These are phyloP conservation scores for Chalara sp. DNA, from an alignment of 2,329 filamentous ascomycete genomes.

Conservation along the genomic window DNA sequence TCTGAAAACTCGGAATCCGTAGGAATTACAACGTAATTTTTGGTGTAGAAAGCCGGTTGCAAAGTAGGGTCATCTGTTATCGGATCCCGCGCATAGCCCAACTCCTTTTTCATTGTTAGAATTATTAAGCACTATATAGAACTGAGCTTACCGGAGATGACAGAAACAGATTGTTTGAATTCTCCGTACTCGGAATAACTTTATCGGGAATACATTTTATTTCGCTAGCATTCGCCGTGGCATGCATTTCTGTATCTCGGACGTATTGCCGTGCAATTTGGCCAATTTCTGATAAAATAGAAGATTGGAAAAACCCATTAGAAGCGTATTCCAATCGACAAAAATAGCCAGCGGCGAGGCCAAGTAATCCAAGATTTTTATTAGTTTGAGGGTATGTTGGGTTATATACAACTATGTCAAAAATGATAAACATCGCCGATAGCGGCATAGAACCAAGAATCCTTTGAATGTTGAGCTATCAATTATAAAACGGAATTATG, in stretches of 20 bases:
- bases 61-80: too few relatives aligned
- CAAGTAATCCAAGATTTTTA: conserved; percentile 33
- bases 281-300: conserved; percentile 32
- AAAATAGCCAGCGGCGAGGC: conserved; percentile 36
- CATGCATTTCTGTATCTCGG: background rate
- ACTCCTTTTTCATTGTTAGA: too few relatives aligned
- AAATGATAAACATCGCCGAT: conserved; percentile 33
- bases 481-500: background rate
- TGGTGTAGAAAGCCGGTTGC: too few relatives aligned
- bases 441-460: conserved; percentile 31
- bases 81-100: too few relatives aligned
- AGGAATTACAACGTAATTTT: too few relatives aligned
- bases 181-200: too few relatives aligned
- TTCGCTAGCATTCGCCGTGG: too few relatives aligned
- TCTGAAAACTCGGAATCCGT: too few relatives aligned
- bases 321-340: conserved; percentile 35
- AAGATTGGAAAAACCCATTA: conserved; percentile 29
- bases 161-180: too few relatives aligned
- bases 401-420: conserved; percentile 34
- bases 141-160: too few relatives aligned
- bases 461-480: conserved; percentile 12
- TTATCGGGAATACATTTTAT: too few relatives aligned
- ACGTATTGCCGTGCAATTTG: conserved; percentile 37
- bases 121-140: too few relatives aligned
- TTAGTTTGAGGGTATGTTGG: conserved; percentile 28